A percentile compares a stretch with the other conserved stretches of the same genome.
Conservation (phyloP, 805 yeast genomes). For the Brettanomyces custersianus region DNA sequence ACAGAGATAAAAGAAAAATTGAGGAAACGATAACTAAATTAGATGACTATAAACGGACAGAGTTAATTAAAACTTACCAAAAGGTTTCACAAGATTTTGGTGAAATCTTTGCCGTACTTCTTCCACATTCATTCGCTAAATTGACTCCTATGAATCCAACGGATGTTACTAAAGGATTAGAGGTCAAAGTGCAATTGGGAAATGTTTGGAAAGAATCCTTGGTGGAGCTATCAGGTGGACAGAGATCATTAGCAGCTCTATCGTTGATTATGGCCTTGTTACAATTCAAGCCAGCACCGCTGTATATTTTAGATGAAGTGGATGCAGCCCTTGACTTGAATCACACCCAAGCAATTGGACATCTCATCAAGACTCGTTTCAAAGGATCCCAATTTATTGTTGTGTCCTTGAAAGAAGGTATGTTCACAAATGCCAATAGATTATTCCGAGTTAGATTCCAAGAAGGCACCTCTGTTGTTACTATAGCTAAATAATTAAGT, state of each 20-base stretch:
- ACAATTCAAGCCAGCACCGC: conserved; percentile 96
- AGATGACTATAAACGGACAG: conserved; percentile 77
- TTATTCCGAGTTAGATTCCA: conserved; percentile 90
- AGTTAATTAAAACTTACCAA: conserved; percentile 75
- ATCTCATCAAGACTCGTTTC: conserved; percentile 87
- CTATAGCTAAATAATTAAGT: conserved; percentile 43
- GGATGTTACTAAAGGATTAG: conserved; percentile 84
- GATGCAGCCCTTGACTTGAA: conserved; percentile 97
- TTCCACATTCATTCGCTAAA: conserved; percentile 87
- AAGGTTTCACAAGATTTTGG: conserved; percentile 90
- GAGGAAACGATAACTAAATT: conserved; percentile 78
- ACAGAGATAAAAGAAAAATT: conserved; percentile 81
- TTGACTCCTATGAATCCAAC: conserved; percentile 72
- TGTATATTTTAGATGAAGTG: conserved; percentile 96
- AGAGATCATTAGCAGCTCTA: conserved; percentile 86
- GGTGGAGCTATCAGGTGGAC: conserved; percentile 96
- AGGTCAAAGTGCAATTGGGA: conserved; percentile 84
- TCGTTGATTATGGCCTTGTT: conserved; percentile 86
- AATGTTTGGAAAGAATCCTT: conserved; percentile 92
- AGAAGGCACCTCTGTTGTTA: conserved; percentile 92
- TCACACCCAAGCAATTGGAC: conserved; percentile 97
- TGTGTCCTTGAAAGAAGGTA: conserved; percentile 94
- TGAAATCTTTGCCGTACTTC: conserved; percentile 72
- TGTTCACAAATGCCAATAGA: conserved; percentile 95
- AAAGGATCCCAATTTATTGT: conserved; percentile 95